Base-by-base conservation (phyloP, 1,284 basidiomycete species). In the Sanghuangporus sanghuang region DNA sequence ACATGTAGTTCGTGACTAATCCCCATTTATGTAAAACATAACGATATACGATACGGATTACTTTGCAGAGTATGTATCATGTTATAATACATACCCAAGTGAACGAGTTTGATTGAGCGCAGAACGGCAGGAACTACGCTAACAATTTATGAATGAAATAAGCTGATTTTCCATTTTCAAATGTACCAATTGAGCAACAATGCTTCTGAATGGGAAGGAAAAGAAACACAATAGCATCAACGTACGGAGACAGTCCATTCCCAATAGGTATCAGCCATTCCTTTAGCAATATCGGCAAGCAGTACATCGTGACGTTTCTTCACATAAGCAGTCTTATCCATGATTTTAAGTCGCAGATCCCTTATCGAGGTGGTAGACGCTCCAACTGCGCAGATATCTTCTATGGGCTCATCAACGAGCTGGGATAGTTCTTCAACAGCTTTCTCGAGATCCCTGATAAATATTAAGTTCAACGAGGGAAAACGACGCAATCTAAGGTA, bases 361-460 rank as follows among this genome's bases (percentile, higher is more conserved):
- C 82, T 79, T 57, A 88, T 82, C 40, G 77, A n/a, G 27, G 2
- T 14, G 21, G 12, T 52, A 12, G 49, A 52, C 2, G 49, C 18
- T 9, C 49, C 49, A 11, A 4, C 27, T 9, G 27, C 27, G 27
- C 27, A 18, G 16, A 46, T 78, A 4, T 76, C 72, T 48, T 85
- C 84, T 54, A 88, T 80, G 11, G 82, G 81, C 69, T 82, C 81
- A 69, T 88, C 85, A 38, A 89, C 73, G 61, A 85, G 73, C 68
- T 85, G 83, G 3, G 84, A 83, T 0, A 89, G 76, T 23, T 83
- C 79, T 69, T 89, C 87, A 9, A 87, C 86, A 0, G 85, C 85
- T 66, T 82, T 78, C 71, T 89, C 87, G 6, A 89, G 76, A 70
- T 88, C 85, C 48, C 84, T 76, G 44, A 7, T 5, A 32, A 32